These are phyloP conservation scores for Globisporangium spiculum DNA, from an alignment of 352 stramenopile species.

Conservation along the genomic window DNA sequence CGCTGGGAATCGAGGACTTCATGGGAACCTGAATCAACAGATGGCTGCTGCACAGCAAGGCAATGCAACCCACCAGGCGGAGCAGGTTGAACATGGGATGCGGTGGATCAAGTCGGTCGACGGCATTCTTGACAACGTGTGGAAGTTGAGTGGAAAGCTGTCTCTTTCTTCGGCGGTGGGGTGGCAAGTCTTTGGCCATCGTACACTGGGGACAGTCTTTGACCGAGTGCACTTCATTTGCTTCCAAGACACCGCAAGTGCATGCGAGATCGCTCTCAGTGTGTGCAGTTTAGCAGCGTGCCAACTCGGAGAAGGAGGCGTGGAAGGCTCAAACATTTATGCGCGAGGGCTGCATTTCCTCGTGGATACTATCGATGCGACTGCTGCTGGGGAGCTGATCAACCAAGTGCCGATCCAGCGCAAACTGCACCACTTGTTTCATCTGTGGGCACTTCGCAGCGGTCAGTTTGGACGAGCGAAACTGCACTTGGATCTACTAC, in stretches of 20 bases:
- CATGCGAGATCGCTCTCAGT: slow-evolving; percentile 43
- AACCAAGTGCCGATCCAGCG: slow-evolving; percentile 40
- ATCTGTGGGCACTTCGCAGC: slow-evolving; percentile 46
- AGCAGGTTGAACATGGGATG: slow-evolving; percentile 31
- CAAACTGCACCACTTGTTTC: slow-evolving; percentile 48
- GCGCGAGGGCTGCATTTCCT: slow-evolving; percentile 32
- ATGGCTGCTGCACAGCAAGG: slow-evolving; percentile 15
- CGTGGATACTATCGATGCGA: slow-evolving; percentile 21
- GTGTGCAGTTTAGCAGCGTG: slow-evolving; percentile 46
- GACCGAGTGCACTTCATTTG: slow-evolving; percentile 46
- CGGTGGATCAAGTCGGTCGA: slow-evolving; percentile 55
- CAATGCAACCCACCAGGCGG: slow-evolving; percentile 9
- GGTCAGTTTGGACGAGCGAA: slow-evolving; percentile 40
- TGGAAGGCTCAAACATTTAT: slow-evolving; percentile 25
- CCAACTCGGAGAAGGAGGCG: slow-evolving; percentile 10
- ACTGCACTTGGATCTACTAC: slow-evolving; percentile 40
- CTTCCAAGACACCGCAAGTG: slow-evolving; percentile 52
- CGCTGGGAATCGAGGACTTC: slow-evolving; percentile 2
- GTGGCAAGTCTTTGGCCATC: slow-evolving; percentile 54
- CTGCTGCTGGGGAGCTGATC: slow-evolving; percentile 24
- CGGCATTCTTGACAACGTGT: slow-evolving; percentile 54
- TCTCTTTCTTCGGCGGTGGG: slow-evolving; percentile 36
- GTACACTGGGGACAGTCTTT: slow-evolving; percentile 44
- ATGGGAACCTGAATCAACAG: slow-evolving; percentile 30
- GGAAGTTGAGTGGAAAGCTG: slow-evolving; percentile 63